Evolutionary conservation across 2,329 filamentous ascomycete genomes (phyloP).

Genomic region (Aspergillus costaricaensis): DNA sequence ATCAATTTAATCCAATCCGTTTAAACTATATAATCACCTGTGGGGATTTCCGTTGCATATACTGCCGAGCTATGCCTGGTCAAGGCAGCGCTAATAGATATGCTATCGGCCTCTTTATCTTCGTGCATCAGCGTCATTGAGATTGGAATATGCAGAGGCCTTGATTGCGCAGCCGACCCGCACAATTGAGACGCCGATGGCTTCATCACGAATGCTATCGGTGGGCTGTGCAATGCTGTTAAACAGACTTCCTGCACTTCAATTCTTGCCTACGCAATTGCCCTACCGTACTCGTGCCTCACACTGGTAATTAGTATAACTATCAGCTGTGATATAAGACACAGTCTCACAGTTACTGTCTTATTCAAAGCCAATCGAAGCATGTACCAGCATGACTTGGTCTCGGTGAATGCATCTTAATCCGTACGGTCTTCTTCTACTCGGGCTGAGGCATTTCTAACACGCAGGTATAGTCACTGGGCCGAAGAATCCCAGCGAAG

Average conservation of each 20-base stretch:
- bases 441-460: too few relatives aligned
- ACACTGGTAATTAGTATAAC: constrained; percentile 52
- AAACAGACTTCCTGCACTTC: constrained; percentile 50
- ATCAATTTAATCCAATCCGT: too few relatives aligned
- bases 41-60: too few relatives aligned
- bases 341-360: constrained; percentile 34
- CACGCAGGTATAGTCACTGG: constrained; percentile 27
- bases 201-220: constrained; percentile 55
- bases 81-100: constrained; percentile 19
- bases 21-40: too few relatives aligned
- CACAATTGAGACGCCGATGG: constrained; percentile 48
- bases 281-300: constrained; percentile 55
- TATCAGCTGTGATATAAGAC: constrained; percentile 45
- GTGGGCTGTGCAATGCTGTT: too few relatives aligned
- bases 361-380: constrained; percentile 33
- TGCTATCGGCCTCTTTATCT: constrained; percentile 51
- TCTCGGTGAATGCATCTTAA: constrained; percentile 30
- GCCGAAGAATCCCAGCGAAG: constrained; percentile 36
- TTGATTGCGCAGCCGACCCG: constrained; percentile 54
- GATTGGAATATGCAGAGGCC: constrained; percentile 52
- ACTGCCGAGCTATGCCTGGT: too few relatives aligned
- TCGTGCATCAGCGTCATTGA: constrained; percentile 52
- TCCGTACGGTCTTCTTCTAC: too few relatives aligned
- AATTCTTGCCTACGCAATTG: constrained; percentile 50
- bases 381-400: constrained; percentile 37